Evolutionary conservation across 176 grass and related monocot genomes (phyloP).

Genomic region (Carex kokanica): DNA sequence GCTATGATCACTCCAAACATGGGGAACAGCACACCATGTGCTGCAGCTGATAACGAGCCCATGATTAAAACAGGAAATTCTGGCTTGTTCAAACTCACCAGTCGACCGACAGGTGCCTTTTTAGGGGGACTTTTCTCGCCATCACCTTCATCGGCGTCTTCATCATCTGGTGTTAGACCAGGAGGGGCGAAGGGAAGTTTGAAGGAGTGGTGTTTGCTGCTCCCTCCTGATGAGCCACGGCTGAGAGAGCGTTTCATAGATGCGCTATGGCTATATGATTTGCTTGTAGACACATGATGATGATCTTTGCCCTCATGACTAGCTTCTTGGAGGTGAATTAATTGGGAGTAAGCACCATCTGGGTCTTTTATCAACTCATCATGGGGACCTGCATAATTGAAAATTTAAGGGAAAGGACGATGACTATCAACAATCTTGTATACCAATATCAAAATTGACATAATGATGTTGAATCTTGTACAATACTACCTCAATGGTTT

Average conservation of each 20-base stretch:
- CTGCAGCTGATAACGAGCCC: slow-evolving; percentile 59
- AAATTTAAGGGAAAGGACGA: slow-evolving; percentile 3
- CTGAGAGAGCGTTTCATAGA: slow-evolving; percentile 58
- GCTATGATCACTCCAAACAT: slow-evolving; percentile 62
- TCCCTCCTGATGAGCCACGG: slow-evolving; percentile 39
- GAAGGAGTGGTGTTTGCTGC: slow-evolving; percentile 50
- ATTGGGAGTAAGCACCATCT: slow-evolving; percentile 65
- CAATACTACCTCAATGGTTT: background rate
- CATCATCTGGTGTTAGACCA: slow-evolving; percentile 9
- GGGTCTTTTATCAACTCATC: slow-evolving; percentile 59
- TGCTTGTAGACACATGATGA: slow-evolving; percentile 24
- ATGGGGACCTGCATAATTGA: slow-evolving; percentile 52
- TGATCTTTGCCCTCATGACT: slow-evolving; percentile 27
- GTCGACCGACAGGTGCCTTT: slow-evolving; percentile 48
- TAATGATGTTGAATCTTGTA: background rate
- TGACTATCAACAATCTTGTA: background rate
- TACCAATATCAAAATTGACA: background rate
- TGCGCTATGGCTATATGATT: slow-evolving; percentile 54
- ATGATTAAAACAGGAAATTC: slow-evolving; percentile 66
- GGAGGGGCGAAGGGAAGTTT: slow-evolving; percentile 34
- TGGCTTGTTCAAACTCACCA: slow-evolving; percentile 74
- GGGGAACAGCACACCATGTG: slow-evolving; percentile 72
- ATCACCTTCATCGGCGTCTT: background rate
- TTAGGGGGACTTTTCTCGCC: slow-evolving; percentile 17
- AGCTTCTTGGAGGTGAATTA: slow-evolving; percentile 57